phyloP scores from a whole-genome alignment of 208 protist species.

The Vickermania ingenoplastis region DNA sequence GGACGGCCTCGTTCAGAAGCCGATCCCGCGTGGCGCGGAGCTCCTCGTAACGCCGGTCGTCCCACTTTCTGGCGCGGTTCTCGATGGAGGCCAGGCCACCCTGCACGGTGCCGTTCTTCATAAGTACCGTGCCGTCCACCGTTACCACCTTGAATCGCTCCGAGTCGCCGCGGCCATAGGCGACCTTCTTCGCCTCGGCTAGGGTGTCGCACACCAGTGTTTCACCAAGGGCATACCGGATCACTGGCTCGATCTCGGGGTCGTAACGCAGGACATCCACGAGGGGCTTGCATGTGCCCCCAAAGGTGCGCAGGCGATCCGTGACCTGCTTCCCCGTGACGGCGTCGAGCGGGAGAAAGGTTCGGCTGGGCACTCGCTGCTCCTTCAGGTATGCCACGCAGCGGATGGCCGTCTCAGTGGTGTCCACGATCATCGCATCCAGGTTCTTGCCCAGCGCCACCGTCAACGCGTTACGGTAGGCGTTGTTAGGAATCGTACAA shows the following conservation, averaged over 20 bases:
- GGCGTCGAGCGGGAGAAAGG: constrained; percentile 94
- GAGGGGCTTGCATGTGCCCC: constrained; percentile 85
- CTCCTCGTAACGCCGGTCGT: constrained; percentile 85
- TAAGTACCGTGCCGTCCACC: constrained; percentile 91
- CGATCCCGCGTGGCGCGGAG: constrained; percentile 59
- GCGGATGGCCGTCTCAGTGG: constrained; percentile 77
- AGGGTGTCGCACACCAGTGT: constrained; percentile 94
- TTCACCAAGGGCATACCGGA: constrained; percentile 93
- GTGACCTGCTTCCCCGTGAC: constrained; percentile 82
- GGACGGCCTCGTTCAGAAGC: constrained; percentile 51
- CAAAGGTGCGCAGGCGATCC: constrained; percentile 87
- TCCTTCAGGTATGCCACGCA: constrained; percentile 96
- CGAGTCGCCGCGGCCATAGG: constrained; percentile 41
- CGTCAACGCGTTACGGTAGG: constrained; percentile 91
- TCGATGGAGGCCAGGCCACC: constrained; percentile 85
- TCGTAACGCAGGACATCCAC: constrained; percentile 92
- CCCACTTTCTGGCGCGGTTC: constrained; percentile 85
- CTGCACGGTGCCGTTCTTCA: constrained; percentile 94
- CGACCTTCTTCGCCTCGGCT: constrained; percentile 83
- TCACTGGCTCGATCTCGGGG: constrained; percentile 66
- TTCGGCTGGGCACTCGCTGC: constrained; percentile 87
- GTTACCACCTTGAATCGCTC: constrained; percentile 93
- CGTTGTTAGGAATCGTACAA: constrained; percentile 82
- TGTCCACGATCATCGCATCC: constrained; percentile 96
- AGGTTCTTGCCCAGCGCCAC: constrained; percentile 95